phyloP scores from a whole-genome alignment of 1,284 basidiomycete genomes.

The Sutorius eximius region DNA sequence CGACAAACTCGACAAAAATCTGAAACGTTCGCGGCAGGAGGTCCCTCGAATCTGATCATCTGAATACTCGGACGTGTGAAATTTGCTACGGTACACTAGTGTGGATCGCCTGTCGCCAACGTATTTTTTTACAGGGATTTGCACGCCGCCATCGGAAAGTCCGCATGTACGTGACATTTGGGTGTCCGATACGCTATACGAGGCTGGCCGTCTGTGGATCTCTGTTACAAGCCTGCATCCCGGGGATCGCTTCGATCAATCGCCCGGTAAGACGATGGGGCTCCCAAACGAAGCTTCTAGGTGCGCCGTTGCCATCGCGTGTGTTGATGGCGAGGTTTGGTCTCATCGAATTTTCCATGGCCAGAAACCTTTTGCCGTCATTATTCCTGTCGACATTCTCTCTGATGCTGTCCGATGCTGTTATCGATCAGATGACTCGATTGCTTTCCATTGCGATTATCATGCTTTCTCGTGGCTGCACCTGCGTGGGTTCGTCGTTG shows the following conservation, averaged over 20 bases:
- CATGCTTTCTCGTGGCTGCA: neutral
- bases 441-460: neutral
- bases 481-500: neutral
- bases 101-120: neutral
- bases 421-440: neutral
- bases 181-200: neutral
- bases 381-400: neutral
- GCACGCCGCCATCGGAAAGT: slow-evolving; percentile 1
- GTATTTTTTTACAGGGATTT: neutral
- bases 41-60: neutral
- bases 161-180: neutral
- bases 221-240: neutral
- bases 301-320: neutral
- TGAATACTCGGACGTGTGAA: neutral
- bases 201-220: neutral
- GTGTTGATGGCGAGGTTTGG: neutral
- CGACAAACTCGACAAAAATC: neutral
- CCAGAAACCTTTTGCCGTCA: neutral
- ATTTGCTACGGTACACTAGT: neutral
- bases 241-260: neutral
- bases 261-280: neutral
- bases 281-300: neutral
- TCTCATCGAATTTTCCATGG: neutral
- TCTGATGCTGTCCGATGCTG: neutral
- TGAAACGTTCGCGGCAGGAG: slow-evolving; percentile 9